Evolutionary conservation across 225 moss, liverwort and hornwort genomes (phyloP), one percentile per base, ranked within the genome.

Genomic region (Bryoerythrophyllum caledonicum): DNA sequence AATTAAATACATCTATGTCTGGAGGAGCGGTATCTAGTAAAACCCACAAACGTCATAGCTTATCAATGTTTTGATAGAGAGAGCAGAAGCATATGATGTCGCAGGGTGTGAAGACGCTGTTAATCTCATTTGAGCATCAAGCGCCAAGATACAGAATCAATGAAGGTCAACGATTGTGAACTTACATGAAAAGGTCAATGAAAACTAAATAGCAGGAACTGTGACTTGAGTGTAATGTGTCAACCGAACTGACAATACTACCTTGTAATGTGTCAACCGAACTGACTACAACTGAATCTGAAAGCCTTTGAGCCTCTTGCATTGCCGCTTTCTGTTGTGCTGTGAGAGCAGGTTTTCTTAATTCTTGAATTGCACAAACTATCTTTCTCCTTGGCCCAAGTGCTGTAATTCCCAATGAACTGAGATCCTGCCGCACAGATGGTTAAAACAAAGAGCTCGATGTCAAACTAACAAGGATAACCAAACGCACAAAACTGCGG

Each of bases 351-450:
- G 77, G 20, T 77, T 84, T 71, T 26, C 87, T 86, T 64, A 99
- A 80, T 52, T 89, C 89, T 74, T 91, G 85, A 77, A 99, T 74
- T 28, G 89, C 99, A 25, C 82, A 85, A 23, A 95, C 77, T 59
- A 99, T 89, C 82, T 99, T 99, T 76, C 99, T 87, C 76, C 93
- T 89, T 35, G 99, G 95, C 68, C 99, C 99, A 71, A 99, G 78
- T 37, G 91, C 88, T 72, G 80, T 65, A 65, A 99, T 88, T 74
- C 99, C 99, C 82, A 99, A 80, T 9, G 84, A 67, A 43, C 76
- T 64, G 73, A 99, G 86, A 60, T 99, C 99, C 99, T 99, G 87
- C 64, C 76, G 66, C 60, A 77, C 54, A 83, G 16, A 67, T 64
- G 16, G 34, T 53, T 43, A 12, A 44, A 64, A 52, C 27, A 72